Base-by-base conservation (phyloP, 371 early-diverging fungal species). In the Mortierella sp. region DNA sequence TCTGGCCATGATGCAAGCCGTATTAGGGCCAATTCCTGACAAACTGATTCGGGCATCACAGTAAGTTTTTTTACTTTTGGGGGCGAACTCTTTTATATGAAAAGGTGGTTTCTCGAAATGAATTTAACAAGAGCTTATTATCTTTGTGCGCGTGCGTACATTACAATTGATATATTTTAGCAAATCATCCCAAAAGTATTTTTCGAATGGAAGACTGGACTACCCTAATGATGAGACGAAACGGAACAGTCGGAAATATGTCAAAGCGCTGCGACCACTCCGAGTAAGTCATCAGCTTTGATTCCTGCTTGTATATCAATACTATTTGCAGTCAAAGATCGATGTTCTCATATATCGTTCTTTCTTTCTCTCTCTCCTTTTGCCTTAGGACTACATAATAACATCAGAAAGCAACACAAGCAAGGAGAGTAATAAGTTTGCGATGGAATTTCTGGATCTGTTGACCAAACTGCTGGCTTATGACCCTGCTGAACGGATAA, bases 1-100 rank as follows among this genome's bases (percentile, higher is more conserved):
- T 75, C 71, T 93, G 45, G 91, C 91, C 6, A 89, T 93, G 89
- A 93, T 93, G 93, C 88, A 90, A 32, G 86, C 76, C 7, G 88
- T 91, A n/a, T 66, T 92, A 1, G 91, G 92, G 17, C 72, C 75
- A 56, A 68, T 91, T 13, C 87, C 89, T 0, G 77, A 84, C 5
- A 70, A 79, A 35, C 72, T 88, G 9, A 71, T 85, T 28, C 64
- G 75, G 15, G 76, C 72, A 35, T 83, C 86, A 32, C 75, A 83
- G 87, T 87, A 83, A 62, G 75, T 61, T 47, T 17, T 17, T 47
- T 47, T 13, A 40, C 9, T 13, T 56, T 17, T 4, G 4, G 10
- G 15, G 17, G 7, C 5, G 10, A 10, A 10, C 34, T 31, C 13
- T 57, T 57, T 34, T 57, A 17, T 34, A 61, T 3, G 15, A 35